These are phyloP conservation scores for Parascedosporium putredinis DNA, from an alignment of 2,329 filamentous ascomycete species.

Conservation along the genomic window DNA sequence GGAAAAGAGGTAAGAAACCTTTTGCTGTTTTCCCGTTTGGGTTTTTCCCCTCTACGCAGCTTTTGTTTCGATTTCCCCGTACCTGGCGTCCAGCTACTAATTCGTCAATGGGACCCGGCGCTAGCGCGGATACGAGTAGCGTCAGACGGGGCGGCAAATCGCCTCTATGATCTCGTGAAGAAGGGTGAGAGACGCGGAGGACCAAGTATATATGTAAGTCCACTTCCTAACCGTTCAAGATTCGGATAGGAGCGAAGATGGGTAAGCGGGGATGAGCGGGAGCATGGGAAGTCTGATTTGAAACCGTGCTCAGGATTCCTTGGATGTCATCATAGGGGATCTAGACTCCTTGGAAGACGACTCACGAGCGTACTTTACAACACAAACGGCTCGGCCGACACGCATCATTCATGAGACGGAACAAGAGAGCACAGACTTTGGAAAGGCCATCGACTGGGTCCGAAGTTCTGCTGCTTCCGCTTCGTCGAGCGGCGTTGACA, in stretches of 20 bases:
- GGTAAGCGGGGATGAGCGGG: no score
- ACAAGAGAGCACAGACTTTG: slow-evolving; percentile 85
- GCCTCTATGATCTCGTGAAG: slow-evolving; percentile 39
- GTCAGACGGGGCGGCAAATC: slow-evolving; percentile 86
- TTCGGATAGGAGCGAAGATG: not conserved
- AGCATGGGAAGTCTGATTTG: no score
- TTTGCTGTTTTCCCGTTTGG: no score
- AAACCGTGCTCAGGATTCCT: slow-evolving; percentile 49
- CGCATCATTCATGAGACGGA: slow-evolving; percentile 61
- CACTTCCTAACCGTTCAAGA: not conserved
- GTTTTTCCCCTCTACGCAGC: no score
- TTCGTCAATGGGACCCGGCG: no score
- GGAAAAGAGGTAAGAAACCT: slow-evolving; percentile 34
- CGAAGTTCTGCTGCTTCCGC: no score
- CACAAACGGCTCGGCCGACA: slow-evolving; percentile 36
- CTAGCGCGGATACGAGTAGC: slow-evolving; percentile 50
- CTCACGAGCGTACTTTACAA: slow-evolving; percentile 56
- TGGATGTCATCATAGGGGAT: slow-evolving; percentile 75
- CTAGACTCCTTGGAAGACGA: slow-evolving; percentile 68
- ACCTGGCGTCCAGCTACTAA: no score
- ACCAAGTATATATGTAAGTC: slow-evolving; percentile 24
- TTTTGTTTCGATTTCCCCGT: no score
- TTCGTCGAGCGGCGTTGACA: no score
- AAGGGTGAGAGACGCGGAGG: slow-evolving; percentile 1
- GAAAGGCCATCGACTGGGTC: slow-evolving; percentile 62